Evolutionary conservation across 2,329 filamentous ascomycete genomes (phyloP).

Genomic region (Microdochium trichocladiopsis): DNA sequence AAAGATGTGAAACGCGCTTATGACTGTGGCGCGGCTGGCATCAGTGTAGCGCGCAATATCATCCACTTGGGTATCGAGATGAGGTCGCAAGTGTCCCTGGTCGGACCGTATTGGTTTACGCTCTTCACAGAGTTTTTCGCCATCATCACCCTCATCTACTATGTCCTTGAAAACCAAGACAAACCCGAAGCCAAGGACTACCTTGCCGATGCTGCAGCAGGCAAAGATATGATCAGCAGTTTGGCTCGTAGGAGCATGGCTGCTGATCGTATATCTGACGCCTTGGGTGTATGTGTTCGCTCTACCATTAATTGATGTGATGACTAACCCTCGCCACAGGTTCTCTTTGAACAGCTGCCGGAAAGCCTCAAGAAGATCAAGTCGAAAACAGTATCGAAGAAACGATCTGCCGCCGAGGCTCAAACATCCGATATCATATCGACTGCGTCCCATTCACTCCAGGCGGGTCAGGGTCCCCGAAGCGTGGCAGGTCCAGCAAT

Average conservation of each 20-base stretch:
- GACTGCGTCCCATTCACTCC: constrained; percentile 14
- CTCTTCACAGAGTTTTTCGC: constrained; percentile 80
- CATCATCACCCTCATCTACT: constrained; percentile 72
- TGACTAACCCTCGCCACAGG: constrained; percentile 35
- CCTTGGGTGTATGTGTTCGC: constrained; percentile 58
- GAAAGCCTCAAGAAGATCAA: constrained; percentile 55
- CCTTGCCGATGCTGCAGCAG: constrained; percentile 76
- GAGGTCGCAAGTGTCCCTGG: constrained; percentile 65
- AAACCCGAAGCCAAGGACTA: constrained; percentile 71
- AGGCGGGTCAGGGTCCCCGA: constrained; percentile 7
- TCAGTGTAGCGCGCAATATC: constrained; percentile 63
- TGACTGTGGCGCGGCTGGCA: constrained; percentile 58
- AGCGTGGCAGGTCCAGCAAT: neutral
- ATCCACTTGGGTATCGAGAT: constrained; percentile 76
- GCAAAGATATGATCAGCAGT: constrained; percentile 72
- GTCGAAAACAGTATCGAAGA: constrained; percentile 38
- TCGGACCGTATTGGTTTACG: constrained; percentile 81
- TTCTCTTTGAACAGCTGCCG: constrained; percentile 77
- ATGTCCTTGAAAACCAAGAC: constrained; percentile 72
- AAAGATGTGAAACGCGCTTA: constrained; percentile 66
- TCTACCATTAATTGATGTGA: constrained; percentile 6
- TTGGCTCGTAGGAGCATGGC: constrained; percentile 81
- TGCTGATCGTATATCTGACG: constrained; percentile 75
- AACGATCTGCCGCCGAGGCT: constrained; percentile 45
- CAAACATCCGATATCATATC: constrained; percentile 21